Percentiles rank a stretch among this genome's conserved stretches.
Evolutionary conservation across 2,329 filamentous ascomycete genomes (phyloP).

Genomic region (Cercospora citrullina): DNA sequence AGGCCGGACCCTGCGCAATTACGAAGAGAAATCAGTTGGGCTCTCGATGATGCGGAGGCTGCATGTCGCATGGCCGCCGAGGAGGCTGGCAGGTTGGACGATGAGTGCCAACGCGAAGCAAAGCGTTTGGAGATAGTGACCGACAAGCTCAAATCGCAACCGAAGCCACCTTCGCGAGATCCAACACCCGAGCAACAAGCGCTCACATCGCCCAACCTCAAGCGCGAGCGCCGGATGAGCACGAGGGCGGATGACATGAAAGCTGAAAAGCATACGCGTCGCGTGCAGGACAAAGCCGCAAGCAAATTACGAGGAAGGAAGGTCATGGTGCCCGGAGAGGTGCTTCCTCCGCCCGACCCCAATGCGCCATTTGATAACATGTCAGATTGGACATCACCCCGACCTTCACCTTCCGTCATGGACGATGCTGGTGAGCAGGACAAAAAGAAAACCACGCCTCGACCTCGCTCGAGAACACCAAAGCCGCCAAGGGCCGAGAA

Average conservation of each 20-base stretch:
- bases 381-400: constrained; percentile 42
- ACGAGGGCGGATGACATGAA: constrained; percentile 32
- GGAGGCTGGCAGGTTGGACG: constrained; percentile 38
- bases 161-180: constrained; percentile 61
- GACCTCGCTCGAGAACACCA: constrained; percentile 38
- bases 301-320: constrained; percentile 40
- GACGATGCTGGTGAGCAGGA: constrained; percentile 28
- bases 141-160: constrained; percentile 61
- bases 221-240: constrained; percentile 36
- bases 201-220: constrained; percentile 39
- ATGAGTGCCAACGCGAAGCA: constrained; percentile 42
- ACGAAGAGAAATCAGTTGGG: constrained; percentile 58
- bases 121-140: constrained; percentile 60
- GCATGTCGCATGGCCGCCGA: constrained; percentile 40
- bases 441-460: constrained; percentile 25
- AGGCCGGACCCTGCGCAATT: constrained; percentile 55
- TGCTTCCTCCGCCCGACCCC: constrained; percentile 47
- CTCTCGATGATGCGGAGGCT: constrained; percentile 41
- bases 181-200: constrained; percentile 51
- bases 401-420: constrained; percentile 36
- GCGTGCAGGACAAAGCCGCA: constrained; percentile 37
- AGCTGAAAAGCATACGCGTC: constrained; percentile 31
- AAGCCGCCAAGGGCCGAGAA: constrained; percentile 40
- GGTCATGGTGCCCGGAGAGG: constrained; percentile 47
- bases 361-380: constrained; percentile 41